These are phyloP conservation scores for Pezicula radicicola DNA, from an alignment of 2,329 filamentous ascomycete genomes.

Conservation along the genomic window DNA sequence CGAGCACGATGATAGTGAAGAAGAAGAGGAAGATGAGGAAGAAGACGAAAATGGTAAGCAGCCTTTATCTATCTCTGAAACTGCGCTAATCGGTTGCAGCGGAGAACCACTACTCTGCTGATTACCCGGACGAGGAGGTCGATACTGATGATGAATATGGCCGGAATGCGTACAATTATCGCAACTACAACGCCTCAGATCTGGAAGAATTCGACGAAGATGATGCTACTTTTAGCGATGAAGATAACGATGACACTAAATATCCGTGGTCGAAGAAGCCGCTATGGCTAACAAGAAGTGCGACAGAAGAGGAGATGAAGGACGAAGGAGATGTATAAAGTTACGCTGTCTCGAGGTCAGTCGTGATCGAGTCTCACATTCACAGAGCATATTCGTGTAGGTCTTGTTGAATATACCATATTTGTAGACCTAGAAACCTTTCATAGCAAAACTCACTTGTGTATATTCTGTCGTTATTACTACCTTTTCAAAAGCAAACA, in stretches of 20 bases:
- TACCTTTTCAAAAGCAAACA: too few relatives aligned
- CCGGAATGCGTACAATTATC: constrained; percentile 52
- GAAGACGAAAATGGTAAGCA: constrained; percentile 62
- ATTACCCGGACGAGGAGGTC: constrained; percentile 79
- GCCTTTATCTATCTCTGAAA: not conserved
- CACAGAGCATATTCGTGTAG: not conserved
- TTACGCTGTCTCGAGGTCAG: constrained; percentile 1
- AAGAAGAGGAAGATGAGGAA: constrained; percentile 61
- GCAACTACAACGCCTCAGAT: constrained; percentile 33
- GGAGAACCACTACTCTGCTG: constrained; percentile 75
- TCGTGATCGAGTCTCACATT: not conserved
- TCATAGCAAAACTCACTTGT: not conserved
- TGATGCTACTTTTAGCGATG: constrained; percentile 22
- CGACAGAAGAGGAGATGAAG: not conserved
- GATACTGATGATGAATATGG: constrained; percentile 67
- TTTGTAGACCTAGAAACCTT: not conserved
- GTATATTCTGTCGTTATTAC: too few relatives aligned
- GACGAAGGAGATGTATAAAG: constrained; percentile 4
- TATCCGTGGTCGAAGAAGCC: constrained; percentile 22
- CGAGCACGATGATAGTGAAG: constrained; percentile 58
- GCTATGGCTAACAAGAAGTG: constrained; percentile 7
- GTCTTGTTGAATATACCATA: not conserved
- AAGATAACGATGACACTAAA: constrained; percentile 18
- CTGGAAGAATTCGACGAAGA: constrained; percentile 24
- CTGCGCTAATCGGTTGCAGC: constrained; percentile 40